phyloP scores from a whole-genome alignment of 1,284 basidiomycete genomes.

The Ceratobasidium sp. region DNA sequence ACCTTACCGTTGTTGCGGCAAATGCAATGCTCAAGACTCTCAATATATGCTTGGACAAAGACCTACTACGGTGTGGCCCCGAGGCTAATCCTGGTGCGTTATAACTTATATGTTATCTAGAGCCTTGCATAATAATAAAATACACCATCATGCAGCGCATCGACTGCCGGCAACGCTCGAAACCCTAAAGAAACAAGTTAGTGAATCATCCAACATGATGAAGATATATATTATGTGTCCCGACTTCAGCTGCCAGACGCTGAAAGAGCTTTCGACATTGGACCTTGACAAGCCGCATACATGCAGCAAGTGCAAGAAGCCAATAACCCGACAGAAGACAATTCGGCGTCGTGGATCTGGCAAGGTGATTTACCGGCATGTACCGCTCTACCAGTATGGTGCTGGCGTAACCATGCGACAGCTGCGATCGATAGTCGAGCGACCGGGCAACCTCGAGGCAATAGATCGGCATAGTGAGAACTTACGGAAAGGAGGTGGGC shows the following conservation, averaged over 20 bases:
- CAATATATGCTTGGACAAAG: background rate
- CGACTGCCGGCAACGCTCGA: too few relatives aligned
- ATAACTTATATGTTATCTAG: too few relatives aligned
- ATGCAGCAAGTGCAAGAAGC: background rate
- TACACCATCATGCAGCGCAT: too few relatives aligned
- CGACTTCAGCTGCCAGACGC: slow-evolving; percentile 3
- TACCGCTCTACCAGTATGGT: background rate
- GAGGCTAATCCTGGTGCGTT: too few relatives aligned
- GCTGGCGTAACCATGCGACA: background rate
- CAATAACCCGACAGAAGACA: background rate
- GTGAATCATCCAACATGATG: too few relatives aligned
- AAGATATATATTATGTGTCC: background rate
- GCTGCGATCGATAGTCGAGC: background rate
- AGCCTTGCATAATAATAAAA: too few relatives aligned
- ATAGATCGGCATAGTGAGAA: background rate
- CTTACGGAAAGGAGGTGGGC: background rate
- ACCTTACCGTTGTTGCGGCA: background rate
- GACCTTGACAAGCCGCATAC: too few relatives aligned
- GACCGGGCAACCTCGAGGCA: background rate
- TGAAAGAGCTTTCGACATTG: background rate
- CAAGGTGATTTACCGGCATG: background rate
- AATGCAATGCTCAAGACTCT: background rate
- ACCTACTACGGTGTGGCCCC: background rate
- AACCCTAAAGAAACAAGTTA: too few relatives aligned
- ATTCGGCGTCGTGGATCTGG: background rate